Percentiles rank a stretch among this genome's conserved stretches.
Evolutionary conservation across 2,329 filamentous ascomycete genomes (phyloP).

Genomic region (Colletotrichum tofieldiae): DNA sequence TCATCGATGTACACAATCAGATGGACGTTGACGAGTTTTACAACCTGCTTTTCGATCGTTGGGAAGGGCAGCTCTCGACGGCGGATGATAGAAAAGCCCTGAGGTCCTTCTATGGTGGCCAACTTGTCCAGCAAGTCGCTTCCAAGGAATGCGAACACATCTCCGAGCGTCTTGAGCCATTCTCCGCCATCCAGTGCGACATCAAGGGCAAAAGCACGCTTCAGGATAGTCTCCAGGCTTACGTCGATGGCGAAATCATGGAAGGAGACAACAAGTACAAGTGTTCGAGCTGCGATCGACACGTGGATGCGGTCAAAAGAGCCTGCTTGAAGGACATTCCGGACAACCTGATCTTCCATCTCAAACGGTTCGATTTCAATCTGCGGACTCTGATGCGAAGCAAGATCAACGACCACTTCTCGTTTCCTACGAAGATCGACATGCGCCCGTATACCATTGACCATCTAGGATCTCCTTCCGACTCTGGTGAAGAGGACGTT

Average conservation of each 20-base stretch:
- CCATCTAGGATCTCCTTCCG: slow-evolving; percentile 77
- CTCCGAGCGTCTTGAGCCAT: slow-evolving; percentile 90
- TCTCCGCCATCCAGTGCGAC: slow-evolving; percentile 95
- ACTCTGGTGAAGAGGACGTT: slow-evolving; percentile 75
- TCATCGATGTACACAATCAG: slow-evolving; percentile 89
- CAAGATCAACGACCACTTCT: slow-evolving; percentile 97
- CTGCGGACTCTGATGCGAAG: slow-evolving; percentile 82
- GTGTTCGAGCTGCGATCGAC: slow-evolving; percentile 88
- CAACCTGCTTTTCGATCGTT: slow-evolving; percentile 91
- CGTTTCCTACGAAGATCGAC: slow-evolving; percentile 87
- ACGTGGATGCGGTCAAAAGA: slow-evolving; percentile 94
- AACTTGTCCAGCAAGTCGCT: slow-evolving; percentile 94
- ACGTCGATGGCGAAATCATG: slow-evolving; percentile 96
- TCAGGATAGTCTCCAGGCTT: slow-evolving; percentile 91
- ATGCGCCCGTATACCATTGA: slow-evolving; percentile 94
- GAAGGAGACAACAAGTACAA: slow-evolving; percentile 99
- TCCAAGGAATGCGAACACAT: slow-evolving; percentile 96
- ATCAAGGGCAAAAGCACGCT: slow-evolving; percentile 92
- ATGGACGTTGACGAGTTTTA: slow-evolving; percentile 99
- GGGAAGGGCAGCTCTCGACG: slow-evolving; percentile 84
- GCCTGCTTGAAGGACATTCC: slow-evolving; percentile 94
- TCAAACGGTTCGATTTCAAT: slow-evolving; percentile 91
- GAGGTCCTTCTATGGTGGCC: slow-evolving; percentile 89
- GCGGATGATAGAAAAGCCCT: slow-evolving; percentile 80
- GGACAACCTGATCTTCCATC: slow-evolving; percentile 94